A percentile compares a stretch with the other conserved stretches of the same genome.
Evolutionary conservation across 1,284 basidiomycete species (phyloP).

Genomic region (Fomes fomentarius): DNA sequence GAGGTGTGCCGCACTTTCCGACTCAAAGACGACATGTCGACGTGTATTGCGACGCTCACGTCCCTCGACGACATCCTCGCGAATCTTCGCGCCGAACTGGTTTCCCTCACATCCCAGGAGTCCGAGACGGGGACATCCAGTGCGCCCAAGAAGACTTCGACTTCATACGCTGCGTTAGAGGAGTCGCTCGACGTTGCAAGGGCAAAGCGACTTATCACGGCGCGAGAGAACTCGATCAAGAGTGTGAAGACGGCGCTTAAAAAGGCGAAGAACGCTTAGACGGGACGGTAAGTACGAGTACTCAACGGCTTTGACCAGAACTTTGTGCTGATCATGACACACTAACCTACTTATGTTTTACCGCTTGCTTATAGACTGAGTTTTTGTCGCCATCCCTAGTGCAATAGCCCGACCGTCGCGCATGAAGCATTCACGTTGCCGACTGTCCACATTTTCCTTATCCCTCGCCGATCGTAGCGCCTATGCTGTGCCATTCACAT

Average conservation of each 20-base stretch:
- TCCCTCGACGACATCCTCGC: constrained; percentile 65
- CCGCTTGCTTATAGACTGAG: no score
- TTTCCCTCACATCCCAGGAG: constrained; percentile 21
- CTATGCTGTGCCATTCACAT: no score
- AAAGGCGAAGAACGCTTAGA: constrained; percentile 5
- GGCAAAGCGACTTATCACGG: constrained; percentile 49
- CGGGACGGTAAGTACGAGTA: no score
- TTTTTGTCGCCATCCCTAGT: no score
- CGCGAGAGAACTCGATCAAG: constrained; percentile 47
- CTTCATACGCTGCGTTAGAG: constrained; percentile 43
- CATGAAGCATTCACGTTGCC: no score
- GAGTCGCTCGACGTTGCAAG: constrained; percentile 45
- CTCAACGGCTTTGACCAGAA: no score
- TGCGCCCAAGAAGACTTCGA: constrained; percentile 27
- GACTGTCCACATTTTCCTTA: no score
- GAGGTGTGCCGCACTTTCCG: constrained; percentile 75
- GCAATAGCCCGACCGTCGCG: no score
- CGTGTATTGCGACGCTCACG: constrained; percentile 56
- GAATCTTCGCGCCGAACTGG: constrained; percentile 55
- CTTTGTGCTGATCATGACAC: no score
- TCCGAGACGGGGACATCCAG: not conserved
- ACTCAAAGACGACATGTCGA: constrained; percentile 63
- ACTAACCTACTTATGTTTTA: no score
- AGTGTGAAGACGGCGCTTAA: constrained; percentile 35
- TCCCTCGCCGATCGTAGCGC: no score